Evolutionary conservation across 192 early-diverging fungal species (phyloP), one percentile per base, ranked within the genome.

Genomic region (Coemansia sp.): DNA sequence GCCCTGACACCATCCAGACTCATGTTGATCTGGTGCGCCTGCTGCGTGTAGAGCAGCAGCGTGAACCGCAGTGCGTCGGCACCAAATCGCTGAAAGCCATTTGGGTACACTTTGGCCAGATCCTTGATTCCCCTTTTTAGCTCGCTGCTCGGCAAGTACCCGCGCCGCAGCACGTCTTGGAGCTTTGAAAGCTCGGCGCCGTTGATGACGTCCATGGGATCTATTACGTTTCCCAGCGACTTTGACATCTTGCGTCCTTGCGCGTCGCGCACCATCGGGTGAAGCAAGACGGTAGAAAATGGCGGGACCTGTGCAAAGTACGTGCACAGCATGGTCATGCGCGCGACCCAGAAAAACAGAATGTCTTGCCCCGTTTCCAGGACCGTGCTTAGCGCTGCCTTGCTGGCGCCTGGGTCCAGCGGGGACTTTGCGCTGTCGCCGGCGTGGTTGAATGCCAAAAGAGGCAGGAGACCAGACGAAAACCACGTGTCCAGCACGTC

Each of bases 401-500:
- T 35, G n/a, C 24, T 4, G 19, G 31, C 17, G 20, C 45, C 61
- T 57, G 71, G 82, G 64, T 20, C 76, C 77, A 66, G 76, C 56
- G 15, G 14, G 7, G 53, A 60, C 12, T 17, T 60, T 29, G 14
- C 47, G 20, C 35, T 76, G 78, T 29, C 75, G 80, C 83, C 80
- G 83, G 25, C 72, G 75, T 19, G 40, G 57, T 64, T 69, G 14
- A 91, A 79, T 19, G 83, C 83, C 8, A 95, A 91, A 32, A 99
- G 83, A 7, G 97, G 97, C 84, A 96, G 87, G 24, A 99, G 85
- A 6, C 87, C 95, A 17, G 95, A 93, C 14, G 96, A 98, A 65
- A 99, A 99, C 96, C 97, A 99, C 3, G 97, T 99, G 71, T 99
- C 97, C 19, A 99, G 73, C 19, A 99, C 97, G 73, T 99, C 97